Conservation (phyloP, 2,329 filamentous ascomycete genomes). For the Fusarium pininemorale region DNA sequence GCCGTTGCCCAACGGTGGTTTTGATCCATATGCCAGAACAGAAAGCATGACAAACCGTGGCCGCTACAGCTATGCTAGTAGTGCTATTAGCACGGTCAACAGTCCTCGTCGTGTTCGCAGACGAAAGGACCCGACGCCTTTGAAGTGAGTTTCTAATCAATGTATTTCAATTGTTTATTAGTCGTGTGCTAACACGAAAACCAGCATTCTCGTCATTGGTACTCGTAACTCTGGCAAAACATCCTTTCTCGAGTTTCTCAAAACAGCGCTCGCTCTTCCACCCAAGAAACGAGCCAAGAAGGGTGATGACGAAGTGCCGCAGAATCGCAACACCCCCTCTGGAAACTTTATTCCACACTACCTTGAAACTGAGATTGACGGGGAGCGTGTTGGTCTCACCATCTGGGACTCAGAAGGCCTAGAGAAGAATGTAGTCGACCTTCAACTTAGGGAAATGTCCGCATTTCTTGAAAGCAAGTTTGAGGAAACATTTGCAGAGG, state of each 20-base stretch:
- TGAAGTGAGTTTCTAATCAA: constrained; percentile 81
- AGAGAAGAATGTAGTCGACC: constrained; percentile 93
- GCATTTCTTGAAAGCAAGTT: constrained; percentile 97
- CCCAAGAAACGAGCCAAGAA: constrained; percentile 74
- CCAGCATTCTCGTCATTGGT: constrained; percentile 88
- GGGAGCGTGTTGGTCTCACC: constrained; percentile 89
- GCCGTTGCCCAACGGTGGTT: constrained; percentile 68
- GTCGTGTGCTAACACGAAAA: background rate
- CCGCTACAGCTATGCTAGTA: constrained; percentile 95
- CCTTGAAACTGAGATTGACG: constrained; percentile 92
- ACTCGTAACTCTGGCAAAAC: constrained; percentile 91
- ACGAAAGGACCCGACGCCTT: constrained; percentile 96
- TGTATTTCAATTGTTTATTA: background rate
- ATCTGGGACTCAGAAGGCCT: constrained; percentile 96
- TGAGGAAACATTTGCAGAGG: constrained; percentile 95
- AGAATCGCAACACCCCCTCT: constrained; percentile 60
- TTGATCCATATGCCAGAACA: constrained; percentile 82
- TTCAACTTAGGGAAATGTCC: constrained; percentile 91
- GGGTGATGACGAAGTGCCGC: constrained; percentile 67
- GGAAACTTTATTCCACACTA: constrained; percentile 88
- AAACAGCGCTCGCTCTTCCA: constrained; percentile 84
- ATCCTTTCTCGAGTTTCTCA: constrained; percentile 95
- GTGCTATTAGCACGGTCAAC: constrained; percentile 89
- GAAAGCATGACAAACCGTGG: constrained; percentile 98
- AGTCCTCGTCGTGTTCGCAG: constrained; percentile 90